phyloP scores from a whole-genome alignment of 257 asterid genomes.

The Solanum chmielewskii region DNA sequence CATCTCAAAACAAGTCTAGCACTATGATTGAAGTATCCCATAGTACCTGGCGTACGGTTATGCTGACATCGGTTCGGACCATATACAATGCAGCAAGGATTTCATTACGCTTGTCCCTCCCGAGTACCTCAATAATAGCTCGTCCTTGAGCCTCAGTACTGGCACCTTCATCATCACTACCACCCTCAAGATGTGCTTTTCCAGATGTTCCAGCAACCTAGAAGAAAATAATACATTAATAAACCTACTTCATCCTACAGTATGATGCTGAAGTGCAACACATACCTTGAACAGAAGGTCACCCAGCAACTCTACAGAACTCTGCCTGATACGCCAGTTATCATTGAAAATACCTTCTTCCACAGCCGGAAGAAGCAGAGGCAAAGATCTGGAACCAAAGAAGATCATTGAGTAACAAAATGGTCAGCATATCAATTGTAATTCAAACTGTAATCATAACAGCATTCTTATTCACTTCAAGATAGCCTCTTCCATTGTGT shows the following conservation, averaged over 20 bases:
- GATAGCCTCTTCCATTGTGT: not conserved
- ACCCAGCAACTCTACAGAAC: constrained; percentile 96
- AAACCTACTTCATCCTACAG: constrained; percentile 2
- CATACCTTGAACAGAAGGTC: constrained; percentile 93
- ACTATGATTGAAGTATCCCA: constrained; percentile 1
- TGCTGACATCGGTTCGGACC: constrained; percentile 96
- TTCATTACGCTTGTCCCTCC: constrained; percentile 93
- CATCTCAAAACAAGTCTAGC: constrained; percentile 6
- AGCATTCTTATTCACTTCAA: not conserved
- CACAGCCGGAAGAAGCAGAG: constrained; percentile 94
- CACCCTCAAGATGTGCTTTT: constrained; percentile 98
- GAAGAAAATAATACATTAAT: not conserved
- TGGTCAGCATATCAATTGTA: not conserved
- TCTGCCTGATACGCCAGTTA: constrained; percentile 98
- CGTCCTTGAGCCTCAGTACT: constrained; percentile 99
- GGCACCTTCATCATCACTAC: constrained; percentile 99
- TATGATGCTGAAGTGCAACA: not conserved
- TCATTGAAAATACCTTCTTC: constrained; percentile 99
- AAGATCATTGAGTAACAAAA: not conserved
- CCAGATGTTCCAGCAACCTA: constrained; percentile 99
- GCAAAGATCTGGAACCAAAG: constrained; percentile 55
- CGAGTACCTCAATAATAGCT: constrained; percentile 97
- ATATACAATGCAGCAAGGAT: constrained; percentile 97
- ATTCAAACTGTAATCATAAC: not conserved
- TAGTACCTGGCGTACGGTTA: constrained; percentile 90